These are phyloP conservation scores for Suillus discolor DNA, from an alignment of 768 basidiomycete species.

Conservation along the genomic window DNA sequence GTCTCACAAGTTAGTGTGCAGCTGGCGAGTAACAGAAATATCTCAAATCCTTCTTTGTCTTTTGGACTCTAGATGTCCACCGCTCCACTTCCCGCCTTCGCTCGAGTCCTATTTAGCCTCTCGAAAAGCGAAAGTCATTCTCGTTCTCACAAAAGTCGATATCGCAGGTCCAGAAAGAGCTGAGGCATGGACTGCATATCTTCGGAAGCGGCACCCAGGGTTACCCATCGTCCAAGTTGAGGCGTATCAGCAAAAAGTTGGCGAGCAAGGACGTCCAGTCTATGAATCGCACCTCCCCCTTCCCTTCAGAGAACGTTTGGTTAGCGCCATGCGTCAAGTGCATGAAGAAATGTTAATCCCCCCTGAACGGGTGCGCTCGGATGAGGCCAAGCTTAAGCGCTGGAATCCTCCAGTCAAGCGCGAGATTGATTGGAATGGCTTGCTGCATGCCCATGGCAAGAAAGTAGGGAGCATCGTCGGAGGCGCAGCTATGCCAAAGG, in stretches of 20 bases:
- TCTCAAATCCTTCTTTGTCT: conserved; percentile 87
- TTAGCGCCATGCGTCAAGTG: conserved; percentile 63
- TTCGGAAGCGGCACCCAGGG: conserved; percentile 54
- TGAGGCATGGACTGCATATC: conserved; percentile 65
- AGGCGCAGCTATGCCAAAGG: conserved; percentile 40
- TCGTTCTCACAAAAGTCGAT: conserved; percentile 89
- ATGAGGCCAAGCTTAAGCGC: conserved; percentile 50
- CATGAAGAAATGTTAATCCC: conserved; percentile 72
- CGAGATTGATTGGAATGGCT: conserved; percentile 74
- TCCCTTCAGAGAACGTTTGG: conserved; percentile 62
- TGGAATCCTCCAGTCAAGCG: conserved; percentile 72
- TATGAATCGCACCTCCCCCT: conserved; percentile 72
- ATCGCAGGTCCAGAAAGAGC: conserved; percentile 71
- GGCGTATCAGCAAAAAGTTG: conserved; percentile 62
- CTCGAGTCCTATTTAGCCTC: conserved; percentile 61
- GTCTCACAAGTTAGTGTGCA: conserved; percentile 29
- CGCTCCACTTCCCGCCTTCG: conserved; percentile 83
- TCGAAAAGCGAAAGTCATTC: conserved; percentile 42
- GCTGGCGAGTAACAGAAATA: conserved; percentile 93
- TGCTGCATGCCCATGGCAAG: conserved; percentile 46
- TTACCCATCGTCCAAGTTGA: conserved; percentile 74
- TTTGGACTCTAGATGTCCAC: conserved; percentile 88
- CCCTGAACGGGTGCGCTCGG: conserved; percentile 53
- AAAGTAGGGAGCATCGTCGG: conserved; percentile 49
- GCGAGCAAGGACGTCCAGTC: conserved; percentile 48